phyloP scores from a whole-genome alignment of 148 eudicot genomes.

The Cornus suecica region DNA sequence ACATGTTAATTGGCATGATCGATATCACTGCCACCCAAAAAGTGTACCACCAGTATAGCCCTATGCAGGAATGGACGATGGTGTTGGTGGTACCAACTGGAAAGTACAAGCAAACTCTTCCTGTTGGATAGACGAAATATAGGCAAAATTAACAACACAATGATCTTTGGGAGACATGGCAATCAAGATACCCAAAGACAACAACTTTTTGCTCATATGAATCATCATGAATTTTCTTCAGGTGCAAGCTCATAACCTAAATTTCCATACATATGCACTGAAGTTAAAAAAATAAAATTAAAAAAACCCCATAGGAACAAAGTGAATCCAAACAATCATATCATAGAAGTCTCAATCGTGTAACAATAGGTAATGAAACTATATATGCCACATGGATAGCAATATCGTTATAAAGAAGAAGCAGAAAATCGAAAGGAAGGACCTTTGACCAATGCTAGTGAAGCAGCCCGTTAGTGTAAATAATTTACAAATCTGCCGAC shows the following conservation, averaged over 20 bases:
- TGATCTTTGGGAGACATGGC: too few relatives aligned
- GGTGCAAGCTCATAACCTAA: not conserved
- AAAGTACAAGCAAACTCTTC: not conserved
- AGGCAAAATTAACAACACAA: not conserved
- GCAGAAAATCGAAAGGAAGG: conserved; percentile 24
- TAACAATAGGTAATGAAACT: conserved; percentile 27
- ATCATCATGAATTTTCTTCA: not conserved
- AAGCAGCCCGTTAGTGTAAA: conserved; percentile 32
- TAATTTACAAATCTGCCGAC: conserved; percentile 31
- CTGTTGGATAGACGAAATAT: not conserved
- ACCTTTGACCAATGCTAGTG: conserved; percentile 33
- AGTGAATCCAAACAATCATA: conserved; percentile 7
- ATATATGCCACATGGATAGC: conserved; percentile 18
- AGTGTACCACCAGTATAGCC: not conserved
- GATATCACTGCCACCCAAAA: not conserved
- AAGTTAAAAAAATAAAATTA: conserved; percentile 3
- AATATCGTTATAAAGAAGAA: conserved; percentile 5
- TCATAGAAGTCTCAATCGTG: conserved; percentile 36
- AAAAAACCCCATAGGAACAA: too few relatives aligned
- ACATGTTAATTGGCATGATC: not conserved
- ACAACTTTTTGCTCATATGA: not conserved
- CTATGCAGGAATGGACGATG: not conserved
- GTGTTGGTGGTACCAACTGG: not conserved
- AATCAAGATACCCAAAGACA: not conserved
- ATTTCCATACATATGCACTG: not conserved